phyloP scores from a whole-genome alignment of 441 rosid genomes.

The Erodium moschatum region DNA sequence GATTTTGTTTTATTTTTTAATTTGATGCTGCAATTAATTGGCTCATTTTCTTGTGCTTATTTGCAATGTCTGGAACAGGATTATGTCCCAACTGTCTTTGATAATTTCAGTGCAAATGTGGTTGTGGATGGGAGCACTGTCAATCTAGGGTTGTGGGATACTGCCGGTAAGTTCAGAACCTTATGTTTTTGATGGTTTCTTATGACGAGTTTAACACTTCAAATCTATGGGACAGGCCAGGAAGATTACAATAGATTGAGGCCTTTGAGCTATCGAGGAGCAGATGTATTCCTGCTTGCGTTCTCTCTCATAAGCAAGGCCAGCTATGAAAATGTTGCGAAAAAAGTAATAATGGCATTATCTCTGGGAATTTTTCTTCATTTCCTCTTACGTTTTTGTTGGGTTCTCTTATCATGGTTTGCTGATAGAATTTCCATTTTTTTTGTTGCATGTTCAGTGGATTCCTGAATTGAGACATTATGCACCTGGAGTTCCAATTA shows the following conservation, averaged over 20 bases:
- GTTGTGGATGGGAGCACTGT: slow-evolving; percentile 88
- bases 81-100: slow-evolving; percentile 89
- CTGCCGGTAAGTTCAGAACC: slow-evolving; percentile 50
- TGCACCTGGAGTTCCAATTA: slow-evolving; percentile 86
- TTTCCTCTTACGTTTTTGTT: slow-evolving; percentile 11
- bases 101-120: slow-evolving; percentile 88
- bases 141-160: slow-evolving; percentile 87
- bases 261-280: slow-evolving; percentile 90
- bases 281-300: slow-evolving; percentile 80
- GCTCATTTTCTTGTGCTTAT: slow-evolving; percentile 5
- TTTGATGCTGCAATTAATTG: background rate
- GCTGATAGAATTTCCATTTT: slow-evolving; percentile 16
- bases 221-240: slow-evolving; percentile 50
- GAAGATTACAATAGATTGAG: slow-evolving; percentile 85
- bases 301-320: slow-evolving; percentile 92
- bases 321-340: slow-evolving; percentile 82
- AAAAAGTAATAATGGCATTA: slow-evolving; percentile 40
- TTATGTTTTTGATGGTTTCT: slow-evolving; percentile 6
- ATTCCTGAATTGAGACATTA: slow-evolving; percentile 88
- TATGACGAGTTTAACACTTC: slow-evolving; percentile 7
- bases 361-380: background rate
- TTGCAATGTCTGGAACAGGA: slow-evolving; percentile 42
- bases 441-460: slow-evolving; percentile 48
- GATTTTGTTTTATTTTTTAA: too few relatives aligned
- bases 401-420: slow-evolving; percentile 7